Percentiles rank a stretch among this genome's conserved stretches.
Conservation (phyloP, 23 red algal genomes). For the Gracilaria vermiculophylla region DNA sequence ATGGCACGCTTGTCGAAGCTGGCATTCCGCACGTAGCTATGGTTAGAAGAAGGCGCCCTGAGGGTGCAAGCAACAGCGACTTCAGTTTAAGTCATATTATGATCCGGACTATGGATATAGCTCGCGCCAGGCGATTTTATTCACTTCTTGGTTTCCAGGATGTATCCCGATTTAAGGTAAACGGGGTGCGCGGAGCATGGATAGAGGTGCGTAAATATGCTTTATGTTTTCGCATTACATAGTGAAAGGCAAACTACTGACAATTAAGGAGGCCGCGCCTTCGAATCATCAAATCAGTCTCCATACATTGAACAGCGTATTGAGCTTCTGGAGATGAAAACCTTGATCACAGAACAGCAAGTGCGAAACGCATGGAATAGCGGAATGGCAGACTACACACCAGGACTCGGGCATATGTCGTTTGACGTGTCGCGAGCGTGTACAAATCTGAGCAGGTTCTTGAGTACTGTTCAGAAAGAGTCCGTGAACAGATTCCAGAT, state of each 20-base stretch:
- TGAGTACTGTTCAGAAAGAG: slow-evolving; percentile 6
- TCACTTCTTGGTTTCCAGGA: slow-evolving; percentile 39
- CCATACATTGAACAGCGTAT: slow-evolving; percentile 45
- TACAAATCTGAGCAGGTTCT: neutral
- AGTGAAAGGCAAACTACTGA: neutral
- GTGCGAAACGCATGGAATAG: neutral
- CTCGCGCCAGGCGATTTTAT: slow-evolving; percentile 19
- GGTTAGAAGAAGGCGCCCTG: slow-evolving; percentile 13
- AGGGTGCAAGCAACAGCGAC: neutral
- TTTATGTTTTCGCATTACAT: neutral
- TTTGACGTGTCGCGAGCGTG: slow-evolving; percentile 31
- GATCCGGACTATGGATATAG: slow-evolving; percentile 33
- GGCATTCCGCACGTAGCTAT: slow-evolving; percentile 40
- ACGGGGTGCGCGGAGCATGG: neutral
- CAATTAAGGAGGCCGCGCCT: neutral
- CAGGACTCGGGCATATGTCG: slow-evolving; percentile 30
- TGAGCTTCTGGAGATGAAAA: slow-evolving; percentile 39
- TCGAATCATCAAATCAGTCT: neutral
- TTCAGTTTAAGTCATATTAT: slow-evolving; percentile 13
- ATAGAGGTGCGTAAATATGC: slow-evolving; percentile 1
- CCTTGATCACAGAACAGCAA: neutral
- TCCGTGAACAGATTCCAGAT: slow-evolving; percentile 18
- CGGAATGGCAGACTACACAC: slow-evolving; percentile 18
- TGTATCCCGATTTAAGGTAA: slow-evolving; percentile 2
- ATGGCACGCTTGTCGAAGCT: slow-evolving; percentile 9